A percentile compares a stretch with the other conserved stretches of the same genome.
Conservation (phyloP, 768 basidiomycete species). For the Hemileccinum rubropunctum region DNA sequence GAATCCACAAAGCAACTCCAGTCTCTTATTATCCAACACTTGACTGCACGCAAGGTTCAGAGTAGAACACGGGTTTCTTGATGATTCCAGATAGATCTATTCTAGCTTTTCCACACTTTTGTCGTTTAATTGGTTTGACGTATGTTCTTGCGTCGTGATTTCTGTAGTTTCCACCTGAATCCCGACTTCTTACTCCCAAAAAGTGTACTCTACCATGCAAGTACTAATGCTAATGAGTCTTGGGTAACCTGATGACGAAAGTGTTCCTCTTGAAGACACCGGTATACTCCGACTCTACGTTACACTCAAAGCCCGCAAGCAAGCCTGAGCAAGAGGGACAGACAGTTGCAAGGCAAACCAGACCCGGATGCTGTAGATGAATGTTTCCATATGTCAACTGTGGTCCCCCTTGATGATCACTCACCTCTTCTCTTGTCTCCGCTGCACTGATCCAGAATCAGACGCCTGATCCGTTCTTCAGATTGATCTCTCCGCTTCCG, state of each 20-base stretch:
- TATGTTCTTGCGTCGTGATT: too few relatives aligned
- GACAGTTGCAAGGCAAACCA: conserved; percentile 4
- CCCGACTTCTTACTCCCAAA: too few relatives aligned
- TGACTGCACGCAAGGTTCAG: conserved; percentile 4
- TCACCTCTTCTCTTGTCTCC: conserved; percentile 13
- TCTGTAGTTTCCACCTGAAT: background rate
- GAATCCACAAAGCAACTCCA: conserved; percentile 20
- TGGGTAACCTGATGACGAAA: too few relatives aligned
- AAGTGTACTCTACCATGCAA: background rate
- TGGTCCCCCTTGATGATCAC: background rate
- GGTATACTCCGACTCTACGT: too few relatives aligned
- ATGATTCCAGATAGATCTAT: background rate
- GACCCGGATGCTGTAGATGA: conserved; percentile 3
- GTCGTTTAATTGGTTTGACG: too few relatives aligned
- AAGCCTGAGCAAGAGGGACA: conserved; percentile 4
- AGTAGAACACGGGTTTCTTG: background rate
- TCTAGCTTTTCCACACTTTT: too few relatives aligned
- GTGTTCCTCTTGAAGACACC: too few relatives aligned
- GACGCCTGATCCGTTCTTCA: conserved; percentile 7
- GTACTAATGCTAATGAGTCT: background rate
- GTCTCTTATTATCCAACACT: conserved; percentile 14
- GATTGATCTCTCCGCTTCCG: conserved; percentile 20
- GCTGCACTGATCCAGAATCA: conserved; percentile 17
- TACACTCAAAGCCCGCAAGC: background rate
- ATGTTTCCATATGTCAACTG: conserved; percentile 1